Base-by-base conservation (phyloP, 148 eudicot species). In the Selenicereus undatus region DNA sequence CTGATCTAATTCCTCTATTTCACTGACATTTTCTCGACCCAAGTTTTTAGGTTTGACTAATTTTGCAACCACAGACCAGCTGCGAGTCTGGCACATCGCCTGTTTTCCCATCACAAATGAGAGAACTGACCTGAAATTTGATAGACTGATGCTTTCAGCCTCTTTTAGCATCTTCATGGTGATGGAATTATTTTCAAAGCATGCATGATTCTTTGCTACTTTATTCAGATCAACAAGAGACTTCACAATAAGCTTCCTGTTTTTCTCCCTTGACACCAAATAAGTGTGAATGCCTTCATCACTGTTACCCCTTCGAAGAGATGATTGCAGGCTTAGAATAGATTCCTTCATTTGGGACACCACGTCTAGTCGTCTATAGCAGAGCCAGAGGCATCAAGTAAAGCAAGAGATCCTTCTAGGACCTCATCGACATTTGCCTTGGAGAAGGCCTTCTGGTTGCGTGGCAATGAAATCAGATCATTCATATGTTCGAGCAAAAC, bases 371-470 rank as follows among this genome's bases (percentile, higher is more conserved):
- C n/a, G n/a, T n/a, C 81, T 20, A 52, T 66, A 17, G 76, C 45
- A 6, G 77, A 58, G 68, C 73, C 45, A 39, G 81, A 82, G 42
- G 74, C 74, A 72, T 78, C 84, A 81, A 82, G 71, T 39, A 77
- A 45, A 36, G 54, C 60, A 13, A 82, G 60, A 17, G 84, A 78
- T 1, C 73, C 83, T 9, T 80, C 78, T 45, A 85, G 68, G 12
- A 79, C 42, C 32, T 78, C 79, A 0, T 78, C 78, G 27, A 60
- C 50, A 21, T 64, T 29, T 17, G 18, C 29, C 21, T 10, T 8
- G 71, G 3, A 4, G 50, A 77, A 50, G 29, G 42, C 70, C 20
- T 77, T 35, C 36, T 62, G 72, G 72, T 64, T 77, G 5, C 8
- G 69, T 11, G 80, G 71, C 51, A 77, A 56, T 8, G 8, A 2